Conservation (phyloP, 1,284 basidiomycete species). For the Fistulinella cinereoalba region DNA sequence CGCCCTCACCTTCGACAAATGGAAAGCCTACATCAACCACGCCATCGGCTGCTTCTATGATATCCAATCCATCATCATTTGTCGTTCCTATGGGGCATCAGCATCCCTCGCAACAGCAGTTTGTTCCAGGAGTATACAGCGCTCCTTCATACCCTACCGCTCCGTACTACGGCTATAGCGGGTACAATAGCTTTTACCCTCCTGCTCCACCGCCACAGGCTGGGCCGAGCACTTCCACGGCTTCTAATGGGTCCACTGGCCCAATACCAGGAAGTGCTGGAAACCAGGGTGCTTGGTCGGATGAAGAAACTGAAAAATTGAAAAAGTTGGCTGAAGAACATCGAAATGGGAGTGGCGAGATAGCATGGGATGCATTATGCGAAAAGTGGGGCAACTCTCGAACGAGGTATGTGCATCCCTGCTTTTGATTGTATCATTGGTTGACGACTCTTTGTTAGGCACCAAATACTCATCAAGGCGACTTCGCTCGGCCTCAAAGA, state of each 20-base stretch:
- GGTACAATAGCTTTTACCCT: conserved; percentile 38
- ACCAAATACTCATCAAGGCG: conserved; percentile 76
- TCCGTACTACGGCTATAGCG: conserved; percentile 51
- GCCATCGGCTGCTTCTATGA: conserved; percentile 40
- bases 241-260: conserved; percentile 17
- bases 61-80: conserved; percentile 68
- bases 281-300: conserved; percentile 71
- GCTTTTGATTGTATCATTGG: background rate
- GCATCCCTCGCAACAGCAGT: conserved; percentile 36
- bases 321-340: conserved; percentile 66
- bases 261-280: conserved; percentile 40
- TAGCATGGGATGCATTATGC: conserved; percentile 75
- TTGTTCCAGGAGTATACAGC: conserved; percentile 40
- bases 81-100: conserved; percentile 57
- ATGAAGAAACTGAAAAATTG: conserved; percentile 67
- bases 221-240: conserved; percentile 27
- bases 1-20: conserved; percentile 30
- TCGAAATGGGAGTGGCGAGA: conserved; percentile 48
- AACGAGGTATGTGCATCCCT: conserved; percentile 48
- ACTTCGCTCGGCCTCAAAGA: conserved; percentile 72
- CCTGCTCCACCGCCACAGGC: conserved; percentile 22
- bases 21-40: conserved; percentile 27
- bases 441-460: conserved; percentile 41
- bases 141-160: conserved; percentile 52
- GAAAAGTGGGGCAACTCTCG: conserved; percentile 67